Evolutionary conservation across 176 grass and related monocot genomes (phyloP).

Genomic region (Aegilops longissima): DNA sequence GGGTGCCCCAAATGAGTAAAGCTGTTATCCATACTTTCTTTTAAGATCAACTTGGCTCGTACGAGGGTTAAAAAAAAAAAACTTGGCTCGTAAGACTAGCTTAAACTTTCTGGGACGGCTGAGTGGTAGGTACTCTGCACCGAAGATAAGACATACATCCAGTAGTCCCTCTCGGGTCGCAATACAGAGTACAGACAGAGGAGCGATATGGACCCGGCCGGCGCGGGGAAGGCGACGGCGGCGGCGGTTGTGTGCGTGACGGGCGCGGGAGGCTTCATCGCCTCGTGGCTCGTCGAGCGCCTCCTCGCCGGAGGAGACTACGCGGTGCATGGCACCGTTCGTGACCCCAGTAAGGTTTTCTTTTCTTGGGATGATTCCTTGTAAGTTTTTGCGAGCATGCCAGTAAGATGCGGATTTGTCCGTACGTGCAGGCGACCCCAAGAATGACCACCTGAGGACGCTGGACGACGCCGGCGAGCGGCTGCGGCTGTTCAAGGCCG

Average conservation of each 20-base stretch:
- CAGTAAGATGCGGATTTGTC: not conserved
- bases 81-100: not conserved
- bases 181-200: no score
- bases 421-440: constrained; percentile 46
- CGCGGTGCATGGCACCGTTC: constrained; percentile 65
- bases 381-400: no score
- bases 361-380: no score
- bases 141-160: not conserved
- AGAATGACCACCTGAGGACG: constrained; percentile 58
- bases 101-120: no score
- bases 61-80: no score
- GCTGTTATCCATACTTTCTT: no score
- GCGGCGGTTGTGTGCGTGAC: constrained; percentile 56
- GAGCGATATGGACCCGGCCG: no score
- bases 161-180: not conserved
- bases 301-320: constrained; percentile 61
- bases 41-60: no score
- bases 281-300: constrained; percentile 61
- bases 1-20: no score
- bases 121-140: not conserved
- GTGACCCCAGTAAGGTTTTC: constrained; percentile 47
- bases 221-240: no score
- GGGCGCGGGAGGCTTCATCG: constrained; percentile 70
- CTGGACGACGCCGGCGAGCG: constrained; percentile 47
- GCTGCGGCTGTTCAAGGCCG: constrained; percentile 59